These are phyloP conservation scores for Penicillium paxilli DNA, from an alignment of 495 filamentous ascomycete genomes.

Conservation along the genomic window DNA sequence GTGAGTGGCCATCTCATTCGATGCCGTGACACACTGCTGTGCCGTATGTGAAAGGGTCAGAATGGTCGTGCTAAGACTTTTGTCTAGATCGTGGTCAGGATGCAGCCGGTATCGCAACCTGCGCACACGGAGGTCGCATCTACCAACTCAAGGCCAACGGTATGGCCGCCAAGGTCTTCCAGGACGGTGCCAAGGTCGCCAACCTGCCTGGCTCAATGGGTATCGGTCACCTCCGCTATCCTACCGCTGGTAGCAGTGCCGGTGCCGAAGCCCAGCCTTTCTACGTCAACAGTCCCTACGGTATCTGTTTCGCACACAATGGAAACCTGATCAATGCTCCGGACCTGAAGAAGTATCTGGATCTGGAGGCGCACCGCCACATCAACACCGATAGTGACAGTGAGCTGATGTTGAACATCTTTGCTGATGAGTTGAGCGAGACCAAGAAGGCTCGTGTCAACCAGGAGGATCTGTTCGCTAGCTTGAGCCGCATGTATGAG, in stretches of 20 bases:
- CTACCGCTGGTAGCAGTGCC: conserved; percentile 84
- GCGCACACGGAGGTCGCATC: conserved; percentile 74
- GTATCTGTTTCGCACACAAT: conserved; percentile 71
- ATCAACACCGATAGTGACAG: conserved; percentile 97
- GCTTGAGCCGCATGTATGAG: conserved; percentile 71
- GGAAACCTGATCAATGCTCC: conserved; percentile 95
- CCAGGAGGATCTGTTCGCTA: conserved; percentile 82
- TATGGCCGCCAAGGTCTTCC: conserved; percentile 86
- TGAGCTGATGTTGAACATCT: conserved; percentile 93
- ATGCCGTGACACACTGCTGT: not conserved
- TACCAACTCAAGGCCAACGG: conserved; percentile 92
- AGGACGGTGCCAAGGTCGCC: conserved; percentile 68
- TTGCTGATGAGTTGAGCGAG: conserved; percentile 89
- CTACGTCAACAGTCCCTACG: conserved; percentile 91
- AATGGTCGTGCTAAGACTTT: conserved; percentile 14
- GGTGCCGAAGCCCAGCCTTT: conserved; percentile 66
- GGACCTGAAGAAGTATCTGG: conserved; percentile 74
- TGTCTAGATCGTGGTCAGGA: conserved; percentile 71
- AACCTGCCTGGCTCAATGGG: conserved; percentile 91
- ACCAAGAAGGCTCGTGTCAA: conserved; percentile 97
- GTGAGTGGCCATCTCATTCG: conserved; percentile 29
- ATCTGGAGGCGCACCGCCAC: conserved; percentile 87
- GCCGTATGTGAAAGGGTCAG: no score
- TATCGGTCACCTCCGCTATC: conserved; percentile 85
- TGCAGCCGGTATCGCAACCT: conserved; percentile 84